Conservation (phyloP, 495 filamentous ascomycete species). For the Aspergillus mulundensis region DNA sequence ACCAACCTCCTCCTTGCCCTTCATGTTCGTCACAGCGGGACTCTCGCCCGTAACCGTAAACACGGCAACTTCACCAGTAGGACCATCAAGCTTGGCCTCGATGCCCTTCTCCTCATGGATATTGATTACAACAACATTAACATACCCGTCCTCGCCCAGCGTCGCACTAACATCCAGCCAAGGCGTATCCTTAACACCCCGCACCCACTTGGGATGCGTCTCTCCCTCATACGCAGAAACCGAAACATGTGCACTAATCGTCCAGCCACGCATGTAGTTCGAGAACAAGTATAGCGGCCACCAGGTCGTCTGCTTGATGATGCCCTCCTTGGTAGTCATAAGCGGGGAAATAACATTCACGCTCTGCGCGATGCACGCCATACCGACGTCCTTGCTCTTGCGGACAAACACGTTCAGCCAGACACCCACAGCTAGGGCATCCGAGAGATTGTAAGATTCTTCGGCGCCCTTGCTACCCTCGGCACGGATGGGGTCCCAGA, state of each 20-base stretch:
- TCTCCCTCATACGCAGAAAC: slow-evolving; percentile 57
- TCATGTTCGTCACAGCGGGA: slow-evolving; percentile 56
- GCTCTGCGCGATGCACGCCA: slow-evolving; percentile 77
- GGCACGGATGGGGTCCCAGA: slow-evolving; percentile 73
- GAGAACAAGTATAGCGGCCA: slow-evolving; percentile 71
- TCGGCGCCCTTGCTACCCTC: slow-evolving; percentile 65
- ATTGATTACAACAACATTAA: slow-evolving; percentile 67
- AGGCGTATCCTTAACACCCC: slow-evolving; percentile 59
- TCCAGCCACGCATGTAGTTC: slow-evolving; percentile 70
- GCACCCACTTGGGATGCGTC: slow-evolving; percentile 62
- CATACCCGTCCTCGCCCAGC: slow-evolving; percentile 56
- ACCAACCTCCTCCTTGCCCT: slow-evolving; percentile 55
- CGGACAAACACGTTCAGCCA: slow-evolving; percentile 80
- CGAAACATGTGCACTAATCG: slow-evolving; percentile 57
- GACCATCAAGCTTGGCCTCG: slow-evolving; percentile 52
- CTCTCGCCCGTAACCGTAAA: slow-evolving; percentile 57
- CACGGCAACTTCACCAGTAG: slow-evolving; percentile 43
- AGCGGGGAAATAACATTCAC: slow-evolving; percentile 77
- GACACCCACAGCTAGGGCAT: slow-evolving; percentile 67
- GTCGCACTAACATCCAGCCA: slow-evolving; percentile 69
- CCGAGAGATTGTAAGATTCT: slow-evolving; percentile 69
- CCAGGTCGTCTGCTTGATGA: slow-evolving; percentile 72
- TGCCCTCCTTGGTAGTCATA: slow-evolving; percentile 60
- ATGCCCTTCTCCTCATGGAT: slow-evolving; percentile 56
- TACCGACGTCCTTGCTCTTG: slow-evolving; percentile 65